Base-by-base conservation (phyloP, 2,329 filamentous ascomycete genomes). In the Beauveria caledonica region DNA sequence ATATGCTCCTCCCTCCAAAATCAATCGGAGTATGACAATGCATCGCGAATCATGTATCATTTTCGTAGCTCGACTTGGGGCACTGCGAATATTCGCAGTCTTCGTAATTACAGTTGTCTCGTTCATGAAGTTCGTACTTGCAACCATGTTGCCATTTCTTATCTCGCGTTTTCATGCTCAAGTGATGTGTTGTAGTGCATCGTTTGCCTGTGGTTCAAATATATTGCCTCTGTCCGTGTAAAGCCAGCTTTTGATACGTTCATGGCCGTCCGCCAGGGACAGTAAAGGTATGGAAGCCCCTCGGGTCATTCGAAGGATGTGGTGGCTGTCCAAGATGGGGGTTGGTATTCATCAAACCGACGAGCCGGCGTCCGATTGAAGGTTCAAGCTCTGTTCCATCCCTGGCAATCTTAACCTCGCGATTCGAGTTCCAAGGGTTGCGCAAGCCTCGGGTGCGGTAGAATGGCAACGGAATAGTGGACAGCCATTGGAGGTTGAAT, bases 321-420 rank as follows among this genome's bases (percentile, higher is more conserved):
- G 19, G 8, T 15, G 45, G 15, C 42, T 11, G 25, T 23, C 40
- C 58, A 5, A 10, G 6, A 40, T 42, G 46, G 17, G 36, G 27
- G 6, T 53, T 48, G 17, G 80, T 76, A 66, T 90, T 87, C 72
- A 97, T 97, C 68, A 97, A 81, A 49, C 86, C 85, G 63, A 95
- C 79, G 58, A 97, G 76, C 67, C 85, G 85, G 67, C 85, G 84
- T 5, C 92, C 93, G 48, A 96, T 83, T 33, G 80, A 83, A 29
- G 92, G 89, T 73, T 97, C 93, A 58, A 97, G 78, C 72, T 97
- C 93, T 0, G 93, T 97, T 2, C 93, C 93, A 68, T 97, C 93
- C 67, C 93, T 83, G 25, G 93, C 93, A 69, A 97, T 96, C 74
- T 97, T 97, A 63, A 97, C 90, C 70, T 97, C 93, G 57, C 93